Conservation (phyloP, 1,139 yeast species). For the Scheffersomyces illinoinensis region DNA sequence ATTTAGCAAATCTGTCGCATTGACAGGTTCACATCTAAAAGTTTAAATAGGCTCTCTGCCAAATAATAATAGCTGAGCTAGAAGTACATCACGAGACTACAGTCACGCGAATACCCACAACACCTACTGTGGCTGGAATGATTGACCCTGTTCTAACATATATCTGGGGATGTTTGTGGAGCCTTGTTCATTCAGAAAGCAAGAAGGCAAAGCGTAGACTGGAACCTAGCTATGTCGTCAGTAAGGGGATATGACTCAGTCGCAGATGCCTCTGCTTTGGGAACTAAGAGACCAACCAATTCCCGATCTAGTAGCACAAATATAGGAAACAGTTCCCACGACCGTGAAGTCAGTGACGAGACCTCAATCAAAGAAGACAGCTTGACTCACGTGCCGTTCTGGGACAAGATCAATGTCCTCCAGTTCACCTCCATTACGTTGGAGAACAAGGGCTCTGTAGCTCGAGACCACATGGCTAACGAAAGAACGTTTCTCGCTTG, state of each 20-base stretch:
- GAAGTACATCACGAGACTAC: background rate
- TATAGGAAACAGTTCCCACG: background rate
- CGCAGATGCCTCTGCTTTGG: background rate
- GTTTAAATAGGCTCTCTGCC: background rate
- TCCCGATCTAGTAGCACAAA: background rate
- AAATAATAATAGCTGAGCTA: no score
- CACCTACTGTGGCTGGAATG: background rate
- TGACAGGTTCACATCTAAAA: background rate
- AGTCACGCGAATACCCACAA: background rate
- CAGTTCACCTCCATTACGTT: slow-evolving; percentile 14
- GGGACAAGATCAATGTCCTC: slow-evolving; percentile 2
- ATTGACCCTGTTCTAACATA: background rate
- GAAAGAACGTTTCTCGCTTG: slow-evolving; percentile 80
- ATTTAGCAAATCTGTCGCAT: background rate
- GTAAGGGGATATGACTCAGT: background rate
- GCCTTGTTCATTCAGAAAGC: background rate
- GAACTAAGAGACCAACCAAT: background rate
- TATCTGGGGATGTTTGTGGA: background rate
- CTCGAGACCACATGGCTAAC: slow-evolving; percentile 66
- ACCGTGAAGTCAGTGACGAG: background rate
- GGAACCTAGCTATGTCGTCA: background rate
- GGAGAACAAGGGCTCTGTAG: slow-evolving; percentile 48
- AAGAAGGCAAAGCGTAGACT: background rate
- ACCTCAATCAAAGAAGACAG: background rate
- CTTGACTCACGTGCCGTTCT: background rate